phyloP scores from a whole-genome alignment of 129 eudicot species.

The Erigeron canadensis region DNA sequence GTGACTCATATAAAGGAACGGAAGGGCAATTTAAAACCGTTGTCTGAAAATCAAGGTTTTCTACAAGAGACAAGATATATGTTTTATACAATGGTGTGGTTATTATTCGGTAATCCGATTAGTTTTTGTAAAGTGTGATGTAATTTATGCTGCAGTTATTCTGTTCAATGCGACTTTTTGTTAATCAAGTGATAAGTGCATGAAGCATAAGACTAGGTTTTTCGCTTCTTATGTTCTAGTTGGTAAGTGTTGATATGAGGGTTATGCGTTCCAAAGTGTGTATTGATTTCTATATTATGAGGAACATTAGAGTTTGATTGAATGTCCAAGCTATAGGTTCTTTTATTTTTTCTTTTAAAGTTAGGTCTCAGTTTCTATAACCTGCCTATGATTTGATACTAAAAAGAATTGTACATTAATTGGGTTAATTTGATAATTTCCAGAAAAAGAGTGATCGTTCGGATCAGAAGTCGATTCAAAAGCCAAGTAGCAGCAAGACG shows the following conservation, averaged over 20 bases:
- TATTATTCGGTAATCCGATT: too few species aligned
- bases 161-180: too few species aligned
- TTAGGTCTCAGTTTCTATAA: too few species aligned
- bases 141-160: too few species aligned
- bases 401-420: not conserved
- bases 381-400: not conserved
- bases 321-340: not conserved
- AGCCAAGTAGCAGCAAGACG: constrained; percentile 25
- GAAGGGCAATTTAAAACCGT: too few species aligned
- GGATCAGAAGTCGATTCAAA: constrained; percentile 60
- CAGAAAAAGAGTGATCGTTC: constrained; percentile 45
- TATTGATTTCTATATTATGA: not conserved
- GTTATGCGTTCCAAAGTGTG: not conserved
- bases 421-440: constrained; percentile 16
- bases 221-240: not conserved
- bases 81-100: too few species aligned
- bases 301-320: not conserved
- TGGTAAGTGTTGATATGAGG: not conserved
- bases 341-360: not conserved
- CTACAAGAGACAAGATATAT: too few species aligned
- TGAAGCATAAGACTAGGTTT: not conserved
- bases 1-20: too few species aligned
- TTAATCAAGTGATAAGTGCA: too few species aligned
- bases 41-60: too few species aligned
- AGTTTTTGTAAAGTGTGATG: too few species aligned